Percentiles rank a stretch among this genome's conserved stretches.
phyloP scores from a whole-genome alignment of 495 filamentous ascomycete species.

The Glonium stellatum region DNA sequence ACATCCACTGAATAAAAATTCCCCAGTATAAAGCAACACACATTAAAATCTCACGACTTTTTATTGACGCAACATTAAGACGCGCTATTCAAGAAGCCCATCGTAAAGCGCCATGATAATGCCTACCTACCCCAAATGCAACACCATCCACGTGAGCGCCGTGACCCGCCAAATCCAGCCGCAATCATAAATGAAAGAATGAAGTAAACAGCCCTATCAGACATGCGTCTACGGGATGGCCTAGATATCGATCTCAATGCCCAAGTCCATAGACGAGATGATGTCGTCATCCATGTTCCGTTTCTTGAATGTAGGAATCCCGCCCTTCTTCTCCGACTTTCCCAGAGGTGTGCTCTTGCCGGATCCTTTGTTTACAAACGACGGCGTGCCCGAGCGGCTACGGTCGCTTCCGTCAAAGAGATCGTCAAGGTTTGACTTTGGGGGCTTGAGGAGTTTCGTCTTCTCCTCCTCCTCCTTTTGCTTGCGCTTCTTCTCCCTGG shows the following conservation, averaged over 20 bases:
- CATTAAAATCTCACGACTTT: too few species aligned
- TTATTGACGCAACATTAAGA: too few species aligned
- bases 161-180: too few species aligned
- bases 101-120: too few species aligned
- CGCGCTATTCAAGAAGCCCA: too few species aligned
- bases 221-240: not conserved
- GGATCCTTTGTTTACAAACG: slow-evolving; percentile 28
- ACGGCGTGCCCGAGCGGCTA: slow-evolving; percentile 45
- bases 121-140: too few species aligned
- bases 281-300: slow-evolving; percentile 38
- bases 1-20: too few species aligned
- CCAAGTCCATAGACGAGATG: slow-evolving; percentile 37
- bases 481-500: slow-evolving; percentile 39
- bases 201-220: too few species aligned
- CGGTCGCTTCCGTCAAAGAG: slow-evolving; percentile 39
- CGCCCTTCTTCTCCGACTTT: slow-evolving; percentile 31
- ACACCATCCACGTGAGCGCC: too few species aligned
- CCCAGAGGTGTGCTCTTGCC: slow-evolving; percentile 30
- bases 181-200: too few species aligned
- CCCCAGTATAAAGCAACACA: too few species aligned
- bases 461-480: slow-evolving; percentile 33
- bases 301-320: slow-evolving; percentile 34
- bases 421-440: slow-evolving; percentile 28
- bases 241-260: slow-evolving; percentile 40
- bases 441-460: slow-evolving; percentile 17